Evolutionary conservation across 164 flowering plant genomes (phyloP).

Genomic region (Nymphaea colorata): DNA sequence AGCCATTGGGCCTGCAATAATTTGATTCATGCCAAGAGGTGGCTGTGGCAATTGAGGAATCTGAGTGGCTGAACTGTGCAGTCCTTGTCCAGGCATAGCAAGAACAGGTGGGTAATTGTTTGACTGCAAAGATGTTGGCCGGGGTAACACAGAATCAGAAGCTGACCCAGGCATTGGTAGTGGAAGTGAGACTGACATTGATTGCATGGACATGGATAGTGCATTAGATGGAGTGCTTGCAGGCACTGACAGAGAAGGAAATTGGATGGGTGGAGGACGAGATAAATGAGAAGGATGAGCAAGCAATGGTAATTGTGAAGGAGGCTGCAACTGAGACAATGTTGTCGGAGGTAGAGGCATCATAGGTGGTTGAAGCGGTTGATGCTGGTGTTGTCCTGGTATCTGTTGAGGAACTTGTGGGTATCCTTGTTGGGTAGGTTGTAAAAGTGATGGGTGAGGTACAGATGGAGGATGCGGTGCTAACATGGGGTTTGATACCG

Average conservation of each 20-base stretch:
- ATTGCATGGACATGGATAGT: conserved; percentile 1
- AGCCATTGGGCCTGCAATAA: conserved; percentile 25
- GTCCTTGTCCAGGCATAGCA: conserved; percentile 29
- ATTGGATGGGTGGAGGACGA: conserved; percentile 59
- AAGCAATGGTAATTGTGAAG: conserved; percentile 46
- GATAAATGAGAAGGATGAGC: conserved; percentile 59
- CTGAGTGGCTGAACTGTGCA: conserved; percentile 68
- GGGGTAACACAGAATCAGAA: background rate
- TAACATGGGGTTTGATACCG: conserved; percentile 46
- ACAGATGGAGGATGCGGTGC: conserved; percentile 98
- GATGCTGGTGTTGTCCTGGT: conserved; percentile 44
- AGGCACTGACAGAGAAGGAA: conserved; percentile 4
- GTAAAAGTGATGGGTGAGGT: conserved; percentile 82
- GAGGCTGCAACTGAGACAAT: conserved; percentile 65
- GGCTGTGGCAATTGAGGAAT: conserved; percentile 60
- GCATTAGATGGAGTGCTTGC: background rate
- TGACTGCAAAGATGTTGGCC: background rate
- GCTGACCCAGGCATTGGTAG: conserved; percentile 24
- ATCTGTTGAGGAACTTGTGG: conserved; percentile 65
- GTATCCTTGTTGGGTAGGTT: conserved; percentile 50
- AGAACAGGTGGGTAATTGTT: background rate
- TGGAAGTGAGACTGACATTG: conserved; percentile 16
- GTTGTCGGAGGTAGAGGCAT: conserved; percentile 45
- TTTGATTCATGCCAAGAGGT: conserved; percentile 60
- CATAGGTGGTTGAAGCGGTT: conserved; percentile 53